Conservation (phyloP, 768 basidiomycete genomes). For the Porphyrellus cyaneotinctus region DNA sequence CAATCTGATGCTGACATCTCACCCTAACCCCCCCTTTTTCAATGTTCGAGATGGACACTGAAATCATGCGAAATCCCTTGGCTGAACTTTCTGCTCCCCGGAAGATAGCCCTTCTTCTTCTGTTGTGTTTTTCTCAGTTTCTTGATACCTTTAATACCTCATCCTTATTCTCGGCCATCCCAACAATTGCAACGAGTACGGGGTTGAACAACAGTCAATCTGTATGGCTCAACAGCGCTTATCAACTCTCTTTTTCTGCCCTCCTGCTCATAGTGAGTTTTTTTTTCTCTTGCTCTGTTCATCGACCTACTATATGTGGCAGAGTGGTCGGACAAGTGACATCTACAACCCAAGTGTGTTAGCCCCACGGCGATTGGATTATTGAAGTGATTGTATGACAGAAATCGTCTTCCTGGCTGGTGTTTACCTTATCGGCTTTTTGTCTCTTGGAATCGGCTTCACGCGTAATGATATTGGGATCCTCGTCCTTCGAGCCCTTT, state of each 20-base stretch:
- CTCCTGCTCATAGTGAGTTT: not conserved
- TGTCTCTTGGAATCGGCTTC: not conserved
- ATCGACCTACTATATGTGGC: not conserved
- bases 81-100: not conserved
- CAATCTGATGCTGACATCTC: too few relatives aligned
- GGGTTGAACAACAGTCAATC: not conserved
- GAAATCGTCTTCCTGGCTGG: not conserved
- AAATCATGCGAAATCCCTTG: too few relatives aligned
- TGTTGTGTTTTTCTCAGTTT: not conserved
- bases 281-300: not conserved
- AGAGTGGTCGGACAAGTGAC: conserved; percentile 1
- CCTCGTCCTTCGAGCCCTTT: not conserved
- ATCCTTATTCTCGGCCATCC: not conserved
- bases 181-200: not conserved
- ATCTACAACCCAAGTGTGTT: not conserved
- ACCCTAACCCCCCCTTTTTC: too few relatives aligned
- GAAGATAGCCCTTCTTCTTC: not conserved
- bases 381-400: not conserved
- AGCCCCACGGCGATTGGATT: not conserved
- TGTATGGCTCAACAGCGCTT: not conserved
- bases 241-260: not conserved
- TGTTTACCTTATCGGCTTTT: not conserved
- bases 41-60: too few relatives aligned
- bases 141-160: not conserved
- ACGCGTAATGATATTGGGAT: not conserved